These are phyloP conservation scores for Paramecium sonneborni DNA, from an alignment of 73 alveolate genomes.

Conservation along the genomic window DNA sequence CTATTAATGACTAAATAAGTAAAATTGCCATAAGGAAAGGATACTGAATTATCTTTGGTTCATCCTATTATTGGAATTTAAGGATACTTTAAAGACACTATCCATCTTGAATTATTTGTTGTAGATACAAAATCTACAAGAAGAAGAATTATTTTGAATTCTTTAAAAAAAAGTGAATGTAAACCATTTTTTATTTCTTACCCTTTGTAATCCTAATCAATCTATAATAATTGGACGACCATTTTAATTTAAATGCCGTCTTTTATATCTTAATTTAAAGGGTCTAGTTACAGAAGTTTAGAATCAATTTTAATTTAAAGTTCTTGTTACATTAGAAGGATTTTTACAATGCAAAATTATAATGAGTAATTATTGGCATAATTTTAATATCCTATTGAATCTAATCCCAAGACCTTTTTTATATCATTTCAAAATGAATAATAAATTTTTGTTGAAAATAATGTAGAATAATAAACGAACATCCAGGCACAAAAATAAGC, in stretches of 20 bases:
- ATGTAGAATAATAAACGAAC: neutral
- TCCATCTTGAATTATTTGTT: conserved; percentile 14
- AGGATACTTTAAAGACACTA: neutral
- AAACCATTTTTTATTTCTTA: neutral
- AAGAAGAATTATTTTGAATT: conserved; percentile 5
- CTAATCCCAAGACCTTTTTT: neutral
- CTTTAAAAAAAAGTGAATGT: neutral
- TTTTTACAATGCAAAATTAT: neutral
- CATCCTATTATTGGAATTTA: conserved; percentile 10
- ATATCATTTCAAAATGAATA: neutral
- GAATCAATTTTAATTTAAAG: conserved; percentile 4
- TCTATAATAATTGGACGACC: conserved; percentile 1
- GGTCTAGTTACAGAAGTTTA: conserved; percentile 14
- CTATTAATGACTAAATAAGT: neutral
- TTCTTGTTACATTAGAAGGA: neutral
- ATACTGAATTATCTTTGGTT: conserved; percentile 2
- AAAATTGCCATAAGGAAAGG: neutral
- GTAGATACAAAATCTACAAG: neutral
- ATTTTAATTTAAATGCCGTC: neutral
- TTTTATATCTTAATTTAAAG: neutral
- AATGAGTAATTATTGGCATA: neutral
- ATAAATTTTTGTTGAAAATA: neutral
- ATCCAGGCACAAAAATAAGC: neutral
- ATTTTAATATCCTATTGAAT: neutral
- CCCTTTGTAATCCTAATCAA: neutral